Conservation (phyloP, 2,329 filamentous ascomycete species). For the Aspergillus viridinutans region DNA sequence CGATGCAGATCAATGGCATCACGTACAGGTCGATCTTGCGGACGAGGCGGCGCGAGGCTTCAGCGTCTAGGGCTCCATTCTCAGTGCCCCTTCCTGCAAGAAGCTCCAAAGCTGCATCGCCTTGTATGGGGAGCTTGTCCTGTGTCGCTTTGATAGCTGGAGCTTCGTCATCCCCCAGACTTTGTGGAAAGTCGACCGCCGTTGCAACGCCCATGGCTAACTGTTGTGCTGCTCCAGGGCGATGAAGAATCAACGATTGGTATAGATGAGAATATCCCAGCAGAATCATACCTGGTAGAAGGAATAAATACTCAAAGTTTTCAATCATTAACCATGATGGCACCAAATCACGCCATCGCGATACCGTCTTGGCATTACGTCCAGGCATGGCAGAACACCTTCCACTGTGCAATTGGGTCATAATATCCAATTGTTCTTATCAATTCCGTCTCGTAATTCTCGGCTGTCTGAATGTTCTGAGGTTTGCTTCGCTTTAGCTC, state of each 20-base stretch:
- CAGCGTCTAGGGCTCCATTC: constrained; percentile 2
- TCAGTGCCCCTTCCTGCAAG: neutral
- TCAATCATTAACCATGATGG: neutral
- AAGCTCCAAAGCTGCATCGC: constrained; percentile 6
- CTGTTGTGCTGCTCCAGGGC: neutral
- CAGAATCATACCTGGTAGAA: neutral
- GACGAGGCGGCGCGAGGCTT: constrained; percentile 13
- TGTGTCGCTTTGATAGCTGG: neutral
- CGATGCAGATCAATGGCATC: constrained; percentile 28
- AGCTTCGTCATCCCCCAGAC: neutral
- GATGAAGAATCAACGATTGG: neutral
- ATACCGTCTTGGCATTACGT: neutral
- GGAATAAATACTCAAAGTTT: neutral
- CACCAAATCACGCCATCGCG: neutral
- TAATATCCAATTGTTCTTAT: neutral
- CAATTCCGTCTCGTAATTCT: neutral
- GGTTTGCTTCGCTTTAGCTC: neutral
- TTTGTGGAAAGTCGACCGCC: neutral
- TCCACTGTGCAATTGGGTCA: neutral
- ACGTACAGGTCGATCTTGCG: constrained; percentile 29
- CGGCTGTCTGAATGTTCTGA: neutral
- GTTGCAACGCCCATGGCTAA: neutral
- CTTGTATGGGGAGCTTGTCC: neutral
- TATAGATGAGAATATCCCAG: neutral
- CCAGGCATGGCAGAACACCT: neutral